These are phyloP conservation scores for Letharia columbiana DNA, from an alignment of 495 filamentous ascomycete species.

Conservation along the genomic window DNA sequence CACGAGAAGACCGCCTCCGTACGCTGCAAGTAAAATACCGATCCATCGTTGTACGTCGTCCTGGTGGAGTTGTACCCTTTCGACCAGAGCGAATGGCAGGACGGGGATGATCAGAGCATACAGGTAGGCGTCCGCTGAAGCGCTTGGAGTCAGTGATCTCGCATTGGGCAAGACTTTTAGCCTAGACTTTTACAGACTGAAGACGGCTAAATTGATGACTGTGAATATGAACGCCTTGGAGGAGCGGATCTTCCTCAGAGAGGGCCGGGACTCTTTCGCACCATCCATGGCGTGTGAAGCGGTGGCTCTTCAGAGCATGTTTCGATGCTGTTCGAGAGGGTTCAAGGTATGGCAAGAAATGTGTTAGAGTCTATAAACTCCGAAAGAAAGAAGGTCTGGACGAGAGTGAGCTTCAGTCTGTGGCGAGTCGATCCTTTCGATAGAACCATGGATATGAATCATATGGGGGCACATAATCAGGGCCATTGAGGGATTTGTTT, in stretches of 20 bases:
- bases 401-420: too few relatives aligned
- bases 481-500: too few relatives aligned
- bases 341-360: too few relatives aligned
- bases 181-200: slow-evolving; percentile 1
- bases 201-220: slow-evolving; percentile 17
- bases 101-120: slow-evolving; percentile 31
- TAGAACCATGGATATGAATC: too few relatives aligned
- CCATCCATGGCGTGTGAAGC: background rate
- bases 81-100: slow-evolving; percentile 25
- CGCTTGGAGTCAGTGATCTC: background rate
- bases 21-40: slow-evolving; percentile 64
- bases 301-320: background rate
- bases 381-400: too few relatives aligned
- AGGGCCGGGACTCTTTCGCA: background rate
- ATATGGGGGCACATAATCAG: too few relatives aligned
- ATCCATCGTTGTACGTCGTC: slow-evolving; percentile 52
- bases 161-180: background rate
- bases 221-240: slow-evolving; percentile 12
- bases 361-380: too few relatives aligned
- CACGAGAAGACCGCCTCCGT: slow-evolving; percentile 59
- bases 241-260: background rate
- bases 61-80: slow-evolving; percentile 17
- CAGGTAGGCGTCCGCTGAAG: slow-evolving; percentile 26
- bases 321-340: too few relatives aligned
- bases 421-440: too few relatives aligned